A percentile compares a stretch with the other conserved stretches of the same genome.
These are phyloP conservation scores for Sugiyamaella sp. DNA, from an alignment of 1,139 yeast species.

Conservation along the genomic window DNA sequence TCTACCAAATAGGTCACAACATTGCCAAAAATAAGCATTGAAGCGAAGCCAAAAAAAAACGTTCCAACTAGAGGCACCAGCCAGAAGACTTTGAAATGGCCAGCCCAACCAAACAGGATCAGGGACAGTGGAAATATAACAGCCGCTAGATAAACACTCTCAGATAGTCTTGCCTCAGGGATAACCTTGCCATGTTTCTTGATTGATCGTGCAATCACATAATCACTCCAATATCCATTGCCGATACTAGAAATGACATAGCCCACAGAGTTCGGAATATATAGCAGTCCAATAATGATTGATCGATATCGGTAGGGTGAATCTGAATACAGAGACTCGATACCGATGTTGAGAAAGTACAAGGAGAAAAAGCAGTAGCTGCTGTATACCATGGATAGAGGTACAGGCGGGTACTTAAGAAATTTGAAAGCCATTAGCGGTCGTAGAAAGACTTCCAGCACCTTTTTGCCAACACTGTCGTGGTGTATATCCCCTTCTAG, in stretches of 20 bases:
- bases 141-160: slow-evolving; percentile 71
- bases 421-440: slow-evolving; percentile 37
- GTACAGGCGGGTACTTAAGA: slow-evolving; percentile 67
- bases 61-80: slow-evolving; percentile 75
- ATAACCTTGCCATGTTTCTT: slow-evolving; percentile 62
- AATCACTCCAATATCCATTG: slow-evolving; percentile 83
- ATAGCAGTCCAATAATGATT: slow-evolving; percentile 70
- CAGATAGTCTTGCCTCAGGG: slow-evolving; percentile 80
- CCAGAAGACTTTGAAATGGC: slow-evolving; percentile 70
- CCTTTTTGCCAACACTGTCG: slow-evolving; percentile 8
- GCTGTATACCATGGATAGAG: slow-evolving; percentile 63
- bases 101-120: slow-evolving; percentile 81
- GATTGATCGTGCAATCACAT: slow-evolving; percentile 57
- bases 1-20: slow-evolving; percentile 83
- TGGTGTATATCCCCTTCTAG: not conserved
- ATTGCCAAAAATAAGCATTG: slow-evolving; percentile 83
- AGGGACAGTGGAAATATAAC: slow-evolving; percentile 64
- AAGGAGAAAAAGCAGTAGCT: slow-evolving; percentile 68
- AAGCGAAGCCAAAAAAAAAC: slow-evolving; percentile 77
- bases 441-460: slow-evolving; percentile 40
- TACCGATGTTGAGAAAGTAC: slow-evolving; percentile 74
- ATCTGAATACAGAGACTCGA: slow-evolving; percentile 63
- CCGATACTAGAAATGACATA: slow-evolving; percentile 71
- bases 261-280: slow-evolving; percentile 81
- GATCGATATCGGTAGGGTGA: slow-evolving; percentile 71